phyloP scores from a whole-genome alignment of 164 flowering plant genomes.

The Platanus orientalis region DNA sequence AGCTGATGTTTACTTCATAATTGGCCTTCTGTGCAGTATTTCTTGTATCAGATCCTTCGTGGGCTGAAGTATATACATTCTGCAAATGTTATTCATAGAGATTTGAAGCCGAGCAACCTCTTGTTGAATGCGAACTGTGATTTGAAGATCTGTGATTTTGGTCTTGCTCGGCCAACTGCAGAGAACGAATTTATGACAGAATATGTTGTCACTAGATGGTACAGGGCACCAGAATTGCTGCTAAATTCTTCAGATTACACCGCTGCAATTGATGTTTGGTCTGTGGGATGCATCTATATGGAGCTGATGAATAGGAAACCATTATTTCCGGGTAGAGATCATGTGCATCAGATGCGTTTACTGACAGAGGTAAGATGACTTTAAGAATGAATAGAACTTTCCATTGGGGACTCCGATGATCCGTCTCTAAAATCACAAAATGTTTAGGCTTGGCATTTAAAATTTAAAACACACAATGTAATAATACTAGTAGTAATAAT shows the following conservation, averaged over 20 bases:
- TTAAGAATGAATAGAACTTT: neutral
- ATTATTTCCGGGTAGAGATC: constrained; percentile 86
- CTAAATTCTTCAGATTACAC: constrained; percentile 86
- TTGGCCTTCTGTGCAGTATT: constrained; percentile 61
- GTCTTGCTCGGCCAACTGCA: constrained; percentile 78
- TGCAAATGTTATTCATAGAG: constrained; percentile 91
- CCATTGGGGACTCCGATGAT: neutral
- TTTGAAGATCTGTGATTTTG: constrained; percentile 86
- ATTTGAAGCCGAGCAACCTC: constrained; percentile 91
- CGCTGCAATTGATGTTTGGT: constrained; percentile 97
- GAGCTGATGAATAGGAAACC: constrained; percentile 86
- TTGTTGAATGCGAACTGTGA: constrained; percentile 89
- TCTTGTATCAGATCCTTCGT: constrained; percentile 87
- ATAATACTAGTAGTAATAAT: too few species aligned
- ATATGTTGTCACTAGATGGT: constrained; percentile 97
- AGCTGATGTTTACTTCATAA: constrained; percentile 6
- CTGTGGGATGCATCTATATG: constrained; percentile 95
- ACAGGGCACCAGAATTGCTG: constrained; percentile 88
- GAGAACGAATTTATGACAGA: constrained; percentile 92
- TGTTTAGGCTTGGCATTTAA: neutral
- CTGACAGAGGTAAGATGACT: constrained; percentile 63
- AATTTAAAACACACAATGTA: too few species aligned
- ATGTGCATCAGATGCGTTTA: constrained; percentile 86
- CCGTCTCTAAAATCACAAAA: neutral
- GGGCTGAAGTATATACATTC: constrained; percentile 94